These are phyloP conservation scores for Colletotrichum phormii DNA, from an alignment of 2,329 filamentous ascomycete genomes.

Conservation along the genomic window DNA sequence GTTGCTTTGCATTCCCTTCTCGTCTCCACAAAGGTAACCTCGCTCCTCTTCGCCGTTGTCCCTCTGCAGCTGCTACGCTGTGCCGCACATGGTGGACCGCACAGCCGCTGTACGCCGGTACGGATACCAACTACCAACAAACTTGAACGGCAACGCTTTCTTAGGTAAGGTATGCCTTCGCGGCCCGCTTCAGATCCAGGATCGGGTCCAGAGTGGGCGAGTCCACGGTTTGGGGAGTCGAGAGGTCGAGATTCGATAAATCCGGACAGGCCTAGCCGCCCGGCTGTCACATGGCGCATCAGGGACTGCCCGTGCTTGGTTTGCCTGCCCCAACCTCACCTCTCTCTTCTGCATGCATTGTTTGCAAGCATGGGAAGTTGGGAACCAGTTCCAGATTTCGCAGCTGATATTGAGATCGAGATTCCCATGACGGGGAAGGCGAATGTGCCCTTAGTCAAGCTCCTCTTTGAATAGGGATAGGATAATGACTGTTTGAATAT, in stretches of 20 bases:
- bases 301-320: constrained; percentile 22
- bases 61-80: constrained; percentile 3
- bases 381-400: constrained; percentile 19
- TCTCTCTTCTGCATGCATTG: constrained; percentile 7
- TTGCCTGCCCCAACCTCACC: not conserved
- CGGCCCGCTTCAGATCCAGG: constrained; percentile 22
- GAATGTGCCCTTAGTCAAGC: not conserved
- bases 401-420: constrained; percentile 24
- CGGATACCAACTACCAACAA: not conserved
- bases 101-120: not conserved
- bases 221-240: not conserved
- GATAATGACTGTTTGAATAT: not conserved
- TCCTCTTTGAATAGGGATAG: not conserved
- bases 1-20: constrained; percentile 26
- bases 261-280: not conserved
- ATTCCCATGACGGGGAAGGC: not conserved
- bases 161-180: constrained; percentile 1
- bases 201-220: not conserved
- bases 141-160: constrained; percentile 2
- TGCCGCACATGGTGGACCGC: not conserved
- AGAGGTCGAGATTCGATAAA: not conserved
- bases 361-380: constrained; percentile 7
- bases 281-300: constrained; percentile 31
- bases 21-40: constrained; percentile 13
- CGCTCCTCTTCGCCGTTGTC: not conserved